Conservation (phyloP, 176 grass and related monocot species). For the Zoysia pacifica region DNA sequence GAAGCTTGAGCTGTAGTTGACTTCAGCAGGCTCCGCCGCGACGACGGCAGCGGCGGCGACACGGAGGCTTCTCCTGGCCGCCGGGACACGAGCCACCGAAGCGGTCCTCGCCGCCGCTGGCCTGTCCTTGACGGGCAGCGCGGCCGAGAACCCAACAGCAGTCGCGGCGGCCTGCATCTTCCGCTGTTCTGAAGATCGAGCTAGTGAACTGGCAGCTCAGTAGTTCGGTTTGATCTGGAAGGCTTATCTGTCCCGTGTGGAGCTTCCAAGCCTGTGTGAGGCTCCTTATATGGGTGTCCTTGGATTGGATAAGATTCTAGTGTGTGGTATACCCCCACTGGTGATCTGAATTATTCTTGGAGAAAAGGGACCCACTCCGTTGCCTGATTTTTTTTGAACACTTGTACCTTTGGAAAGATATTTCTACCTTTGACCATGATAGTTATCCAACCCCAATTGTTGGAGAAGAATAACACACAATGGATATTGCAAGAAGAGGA, state of each 20-base stretch:
- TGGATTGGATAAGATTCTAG: conserved; percentile 20
- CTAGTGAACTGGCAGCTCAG: background rate
- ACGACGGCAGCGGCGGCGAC: background rate
- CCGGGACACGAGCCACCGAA: background rate
- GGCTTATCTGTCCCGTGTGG: conserved; percentile 34
- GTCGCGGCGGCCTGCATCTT: conserved; percentile 22
- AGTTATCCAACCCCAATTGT: conserved; percentile 21
- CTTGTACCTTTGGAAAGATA: conserved; percentile 40
- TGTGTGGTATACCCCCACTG: conserved; percentile 18
- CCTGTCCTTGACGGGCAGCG: conserved; percentile 11
- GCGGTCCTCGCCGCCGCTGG: background rate
- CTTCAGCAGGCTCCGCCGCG: conserved; percentile 26
- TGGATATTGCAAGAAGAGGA: background rate
- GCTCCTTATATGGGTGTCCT: background rate
- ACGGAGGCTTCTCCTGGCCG: background rate
- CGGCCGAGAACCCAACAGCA: conserved; percentile 23
- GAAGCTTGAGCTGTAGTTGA: conserved; percentile 58
- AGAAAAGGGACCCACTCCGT: background rate
- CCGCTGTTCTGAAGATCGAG: background rate
- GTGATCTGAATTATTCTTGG: conserved; percentile 1
- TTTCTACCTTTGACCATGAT: conserved; percentile 25
- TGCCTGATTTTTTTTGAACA: background rate
- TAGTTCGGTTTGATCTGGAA: conserved; percentile 22
- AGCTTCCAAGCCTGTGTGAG: background rate
- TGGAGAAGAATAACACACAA: background rate